A percentile compares a stretch with the other conserved stretches of the same genome.
Conservation (phyloP, 164 flowering plant genomes). For the Magnolia kwangsiensis region DNA sequence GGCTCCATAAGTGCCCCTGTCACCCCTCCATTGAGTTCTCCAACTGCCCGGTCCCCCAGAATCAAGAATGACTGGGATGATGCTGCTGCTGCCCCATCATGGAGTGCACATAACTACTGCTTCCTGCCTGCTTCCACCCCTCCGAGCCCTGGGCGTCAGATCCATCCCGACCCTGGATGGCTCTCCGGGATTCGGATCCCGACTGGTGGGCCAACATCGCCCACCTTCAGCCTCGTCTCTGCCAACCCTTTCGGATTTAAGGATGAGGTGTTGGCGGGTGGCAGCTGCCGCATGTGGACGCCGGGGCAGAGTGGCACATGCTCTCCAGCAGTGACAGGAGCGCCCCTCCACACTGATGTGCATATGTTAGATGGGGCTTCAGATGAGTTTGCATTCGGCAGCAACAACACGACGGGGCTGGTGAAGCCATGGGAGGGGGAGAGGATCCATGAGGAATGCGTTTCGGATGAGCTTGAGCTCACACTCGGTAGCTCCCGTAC, state of each 20-base stretch:
- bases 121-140: slow-evolving; percentile 76
- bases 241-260: slow-evolving; percentile 18
- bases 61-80: slow-evolving; percentile 64
- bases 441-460: slow-evolving; percentile 86
- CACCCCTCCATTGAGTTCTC: slow-evolving; percentile 90
- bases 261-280: slow-evolving; percentile 35
- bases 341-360: slow-evolving; percentile 64
- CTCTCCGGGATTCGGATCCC: slow-evolving; percentile 31
- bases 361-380: slow-evolving; percentile 76
- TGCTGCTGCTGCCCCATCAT: slow-evolving; percentile 25
- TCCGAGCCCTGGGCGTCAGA: slow-evolving; percentile 71
- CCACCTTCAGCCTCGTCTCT: slow-evolving; percentile 18
- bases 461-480: slow-evolving; percentile 86
- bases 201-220: slow-evolving; percentile 29
- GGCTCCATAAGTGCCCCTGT: slow-evolving; percentile 96
- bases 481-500: slow-evolving; percentile 77
- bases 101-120: slow-evolving; percentile 42
- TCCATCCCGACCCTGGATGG: slow-evolving; percentile 74
- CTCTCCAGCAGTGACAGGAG: slow-evolving; percentile 78
- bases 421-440: slow-evolving; percentile 99
- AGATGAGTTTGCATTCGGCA: slow-evolving; percentile 91
- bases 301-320: slow-evolving; percentile 97
- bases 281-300: slow-evolving; percentile 83
- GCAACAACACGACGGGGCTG: slow-evolving; percentile 45
- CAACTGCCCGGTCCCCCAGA: slow-evolving; percentile 69